phyloP scores from a whole-genome alignment of 805 yeast genomes.

The Pichia membranifaciens region DNA sequence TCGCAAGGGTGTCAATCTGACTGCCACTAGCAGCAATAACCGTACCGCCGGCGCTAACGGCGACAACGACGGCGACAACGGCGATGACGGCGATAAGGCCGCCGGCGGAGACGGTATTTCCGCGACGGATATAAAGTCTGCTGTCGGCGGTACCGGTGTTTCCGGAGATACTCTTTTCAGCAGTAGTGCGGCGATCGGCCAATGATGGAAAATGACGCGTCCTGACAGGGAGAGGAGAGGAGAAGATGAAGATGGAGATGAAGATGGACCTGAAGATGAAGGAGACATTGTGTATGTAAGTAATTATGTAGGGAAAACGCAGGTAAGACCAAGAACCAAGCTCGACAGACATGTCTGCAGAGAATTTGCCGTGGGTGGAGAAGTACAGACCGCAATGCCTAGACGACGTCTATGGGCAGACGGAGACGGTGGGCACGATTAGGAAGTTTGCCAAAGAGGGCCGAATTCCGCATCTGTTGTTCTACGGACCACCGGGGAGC shows the following conservation, averaged over 20 bases:
- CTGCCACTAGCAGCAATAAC: too few species aligned
- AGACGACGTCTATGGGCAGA: constrained; percentile 89
- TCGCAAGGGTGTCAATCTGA: neutral
- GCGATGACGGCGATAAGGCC: neutral
- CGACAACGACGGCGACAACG: neutral
- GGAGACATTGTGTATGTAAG: too few species aligned
- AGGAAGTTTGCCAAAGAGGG: constrained; percentile 79
- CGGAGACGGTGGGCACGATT: constrained; percentile 78
- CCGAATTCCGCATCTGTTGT: constrained; percentile 81
- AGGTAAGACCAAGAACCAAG: too few species aligned
- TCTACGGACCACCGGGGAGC: constrained; percentile 95
- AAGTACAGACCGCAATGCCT: constrained; percentile 84
- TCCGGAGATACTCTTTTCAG: constrained; percentile 18
- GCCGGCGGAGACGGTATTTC: neutral
- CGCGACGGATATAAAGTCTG: constrained; percentile 1
- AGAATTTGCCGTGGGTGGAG: constrained; percentile 84
- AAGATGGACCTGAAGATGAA: too few species aligned
- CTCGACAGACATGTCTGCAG: constrained; percentile 24
- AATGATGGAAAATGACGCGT: neutral
- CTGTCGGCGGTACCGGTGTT: constrained; percentile 20
- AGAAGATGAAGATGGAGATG: too few species aligned
- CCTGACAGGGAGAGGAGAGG: too few species aligned
- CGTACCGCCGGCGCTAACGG: neutral
- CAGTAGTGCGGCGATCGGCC: constrained; percentile 2
- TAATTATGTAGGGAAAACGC: too few species aligned